Evolutionary conservation across 768 basidiomycete genomes (phyloP), one percentile per base, ranked within the genome.

Genomic region (Steccherinum ochraceum): DNA sequence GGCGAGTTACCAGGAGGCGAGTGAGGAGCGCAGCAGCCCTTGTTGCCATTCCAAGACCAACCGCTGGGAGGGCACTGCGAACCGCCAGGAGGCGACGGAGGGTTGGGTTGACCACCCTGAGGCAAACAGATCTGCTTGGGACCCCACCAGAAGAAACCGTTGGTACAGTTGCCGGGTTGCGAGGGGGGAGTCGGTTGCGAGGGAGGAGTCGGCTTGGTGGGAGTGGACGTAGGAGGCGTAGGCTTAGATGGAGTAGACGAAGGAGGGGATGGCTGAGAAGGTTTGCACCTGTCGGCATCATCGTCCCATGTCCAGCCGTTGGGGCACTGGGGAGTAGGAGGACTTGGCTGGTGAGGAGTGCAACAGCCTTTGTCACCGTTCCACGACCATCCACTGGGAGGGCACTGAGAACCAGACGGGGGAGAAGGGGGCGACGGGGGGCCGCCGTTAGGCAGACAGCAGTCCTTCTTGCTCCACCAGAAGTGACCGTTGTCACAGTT

Each of bases 1-100:
- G 79, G 75, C 19, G 64, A 64, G 55, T 67, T 65, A 24, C 67
- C 62, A 27, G 67, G 64, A 13, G 75, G 75, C 54, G 72, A 58
- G 44, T 64, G 64, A 49, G 83, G 81, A 21, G 75, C 71, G 61
- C 81, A 83, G 67, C 79, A 83, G 19, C 69, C 66, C 57, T 76
- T 69, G 20, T 63, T 64, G 3, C 55, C 48, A 52, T 67, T 63
- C 80, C 80, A 83, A 59, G 77, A 79, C 66, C 77, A 74, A 39
- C 61, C 67, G 46, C 63, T 66, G 20, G 71, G 67, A n/a, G 62
- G 56, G 30, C 30, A 35, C 7, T 35, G 7, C 1, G 26, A 47
- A 20, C 39, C 48, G 35, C 42, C 7, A 1, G 49, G 56, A 51
- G 58, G 58, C 18, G 54, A 44, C 24, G 51, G 51, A 19, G 51